Percentiles rank a stretch among this genome's conserved stretches.
Conservation (phyloP, 2,329 filamentous ascomycete genomes). For the Trichoderma sp. region DNA sequence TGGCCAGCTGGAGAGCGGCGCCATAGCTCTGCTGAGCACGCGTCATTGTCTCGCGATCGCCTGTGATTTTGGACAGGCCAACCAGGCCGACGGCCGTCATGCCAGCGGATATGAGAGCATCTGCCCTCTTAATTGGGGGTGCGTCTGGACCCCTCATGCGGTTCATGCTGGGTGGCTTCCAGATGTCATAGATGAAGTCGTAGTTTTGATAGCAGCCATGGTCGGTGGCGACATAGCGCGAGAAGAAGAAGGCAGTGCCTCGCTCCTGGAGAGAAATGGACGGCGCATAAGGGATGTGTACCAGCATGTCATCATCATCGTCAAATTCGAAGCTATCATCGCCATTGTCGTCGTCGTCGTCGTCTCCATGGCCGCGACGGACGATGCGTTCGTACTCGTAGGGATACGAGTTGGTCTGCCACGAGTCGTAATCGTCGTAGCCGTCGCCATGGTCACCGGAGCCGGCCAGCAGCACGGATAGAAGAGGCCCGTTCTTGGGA, state of each 20-base stretch:
- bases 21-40: conserved; percentile 51
- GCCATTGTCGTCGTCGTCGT: background rate
- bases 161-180: conserved; percentile 42
- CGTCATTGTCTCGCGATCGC: conserved; percentile 42
- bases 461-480: conserved; percentile 1
- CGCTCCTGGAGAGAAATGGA: conserved; percentile 39
- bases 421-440: background rate
- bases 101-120: conserved; percentile 44
- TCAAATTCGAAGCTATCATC: background rate
- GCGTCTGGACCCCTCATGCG: conserved; percentile 37
- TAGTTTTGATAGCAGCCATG: conserved; percentile 49
- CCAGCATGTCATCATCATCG: conserved; percentile 6
- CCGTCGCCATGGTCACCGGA: background rate
- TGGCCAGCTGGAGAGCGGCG: conserved; percentile 49
- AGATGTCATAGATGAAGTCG: conserved; percentile 52
- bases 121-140: conserved; percentile 5
- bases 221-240: conserved; percentile 48
- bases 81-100: conserved; percentile 55
- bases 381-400: background rate
- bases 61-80: conserved; percentile 47
- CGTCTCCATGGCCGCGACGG: background rate
- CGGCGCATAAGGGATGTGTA: conserved; percentile 21
- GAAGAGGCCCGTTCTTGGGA: background rate
- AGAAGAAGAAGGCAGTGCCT: conserved; percentile 50
- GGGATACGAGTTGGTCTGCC: conserved; percentile 3